Evolutionary conservation across 1,139 yeast species (phyloP).

Genomic region (Geotrichum aggregatum): DNA sequence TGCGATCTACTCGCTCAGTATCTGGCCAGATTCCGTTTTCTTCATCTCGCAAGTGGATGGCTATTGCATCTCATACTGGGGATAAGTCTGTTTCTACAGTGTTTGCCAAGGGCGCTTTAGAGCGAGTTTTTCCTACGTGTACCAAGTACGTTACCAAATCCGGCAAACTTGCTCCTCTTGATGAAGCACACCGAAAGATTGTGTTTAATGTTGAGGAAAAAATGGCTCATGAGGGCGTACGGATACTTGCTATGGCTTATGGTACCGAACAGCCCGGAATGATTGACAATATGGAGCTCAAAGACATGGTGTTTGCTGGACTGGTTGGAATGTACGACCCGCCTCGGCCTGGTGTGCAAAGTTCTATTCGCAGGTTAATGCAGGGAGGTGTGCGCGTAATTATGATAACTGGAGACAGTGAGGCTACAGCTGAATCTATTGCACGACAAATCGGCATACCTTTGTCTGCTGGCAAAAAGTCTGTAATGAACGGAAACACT

Average conservation of each 20-base stretch:
- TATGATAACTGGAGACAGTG: conserved; percentile 97
- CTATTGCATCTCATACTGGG: conserved; percentile 63
- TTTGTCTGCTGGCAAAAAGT: conserved; percentile 42
- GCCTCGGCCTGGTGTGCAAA: conserved; percentile 78
- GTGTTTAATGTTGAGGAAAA: conserved; percentile 55
- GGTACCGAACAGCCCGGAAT: conserved; percentile 41
- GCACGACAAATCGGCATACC: conserved; percentile 94
- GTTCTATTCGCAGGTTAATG: conserved; percentile 66
- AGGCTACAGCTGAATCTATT: conserved; percentile 84
- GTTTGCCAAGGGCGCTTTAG: conserved; percentile 85
- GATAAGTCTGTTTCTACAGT: conserved; percentile 55
- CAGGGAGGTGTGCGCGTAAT: conserved; percentile 93
- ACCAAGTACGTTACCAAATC: conserved; percentile 54
- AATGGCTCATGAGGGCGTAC: conserved; percentile 77
- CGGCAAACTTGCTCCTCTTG: conserved; percentile 49
- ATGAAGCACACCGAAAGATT: conserved; percentile 45
- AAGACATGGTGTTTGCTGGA: conserved; percentile 71
- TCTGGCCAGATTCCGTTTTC: conserved; percentile 77
- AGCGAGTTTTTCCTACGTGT: conserved; percentile 62
- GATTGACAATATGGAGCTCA: conserved; percentile 38
- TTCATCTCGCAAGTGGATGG: conserved; percentile 84
- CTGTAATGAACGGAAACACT: conserved; percentile 80
- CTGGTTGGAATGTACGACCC: conserved; percentile 95
- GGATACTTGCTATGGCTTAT: conserved; percentile 79
- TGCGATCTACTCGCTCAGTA: conserved; percentile 56